Evolutionary conservation across 306 rosid genomes (phyloP), one percentile per base, ranked within the genome.

Genomic region (Begonia fuchsioides): DNA sequence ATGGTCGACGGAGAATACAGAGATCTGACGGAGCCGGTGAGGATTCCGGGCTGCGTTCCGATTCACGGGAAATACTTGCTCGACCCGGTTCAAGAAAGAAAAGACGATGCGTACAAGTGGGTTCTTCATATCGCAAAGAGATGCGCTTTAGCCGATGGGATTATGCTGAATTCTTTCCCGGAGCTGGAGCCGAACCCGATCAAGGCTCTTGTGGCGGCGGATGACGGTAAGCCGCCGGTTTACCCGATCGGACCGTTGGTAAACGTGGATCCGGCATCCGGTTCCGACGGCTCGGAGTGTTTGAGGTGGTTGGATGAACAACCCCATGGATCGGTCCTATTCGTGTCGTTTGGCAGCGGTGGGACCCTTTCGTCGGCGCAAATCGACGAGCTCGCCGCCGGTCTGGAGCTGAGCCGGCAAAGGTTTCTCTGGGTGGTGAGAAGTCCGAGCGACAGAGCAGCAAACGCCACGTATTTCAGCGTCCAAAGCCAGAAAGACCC

Each of bases 231-330:
- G 12, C 82, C 84, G 0, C 76, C 60, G 26, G 57, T 76, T 39
- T 76, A 73, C 62, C 79, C 87, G 17, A 68, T 84, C 2, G 95
- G 95, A 13, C 79, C 79, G 15, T 44, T 73, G 8, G 75, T 73
- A 45, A 73, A 57, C 32, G 10, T 60, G 51, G 75, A 63, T 8
- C 17, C 62, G 1, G 10, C 57, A 7, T 35, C 16, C 0, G 47
- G 18, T 3, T 47, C 39, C 0, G 67, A 64, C 9, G 55, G 45
- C 19, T 56, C 64, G n/a, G 54, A 53, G 58, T 73, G 72, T 50
- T 12, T 73, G 52, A 52, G 53, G 17, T 73, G 79, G 79, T 18
- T 74, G 38, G 76, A 74, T 10, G 64, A 51, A 16, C 76, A 66
- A 53, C 80, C 80, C 10, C 49, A 50, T 32, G 72, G 76, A 32